Base-by-base conservation (phyloP, 371 early-diverging fungal genomes). In the Mucor indicus region DNA sequence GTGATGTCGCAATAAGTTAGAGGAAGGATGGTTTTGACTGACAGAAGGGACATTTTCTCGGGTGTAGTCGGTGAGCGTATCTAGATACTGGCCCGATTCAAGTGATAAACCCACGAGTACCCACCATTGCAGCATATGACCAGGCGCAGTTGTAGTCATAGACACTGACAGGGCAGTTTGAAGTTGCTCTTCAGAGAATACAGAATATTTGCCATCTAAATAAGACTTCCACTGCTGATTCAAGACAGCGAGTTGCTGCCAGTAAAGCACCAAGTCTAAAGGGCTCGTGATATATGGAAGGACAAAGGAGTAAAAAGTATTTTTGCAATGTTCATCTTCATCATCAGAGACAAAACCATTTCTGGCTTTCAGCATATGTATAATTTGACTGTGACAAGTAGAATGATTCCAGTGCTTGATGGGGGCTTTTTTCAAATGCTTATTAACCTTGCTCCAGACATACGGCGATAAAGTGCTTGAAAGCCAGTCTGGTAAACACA, bases 281-380 rank as follows among this genome's bases (percentile, higher is more conserved):
- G 68, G 64, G 36, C 56, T 51, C 5, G 62, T 62, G 11, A 63
- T 44, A 39, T 63, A 68, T 10, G 63, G 68, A 22, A 68, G 44
- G 2, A 60, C 68, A 50, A 55, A 63, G 2, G 68, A 68, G 15
- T 68, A 57, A 43, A 68, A 60, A 0, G 45, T 39, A n/a, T 54
- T 54, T 9, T 50, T 42, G 42, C 68, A 68, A 24, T 31, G 31
- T n/a, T 40, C 16, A 12, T 41, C 39, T 11, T 40, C 31, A 31
- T 19, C 12, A 19, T 4, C 6, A 25, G 19, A 17, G 19, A 10
- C 25, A 29, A 59, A 50, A 3, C 60, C 60, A 48, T 50, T 53
- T 2, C 60, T 53, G 9, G 36, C 36, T 7, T 30, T 12, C 9
- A 59, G 41, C 30, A 59, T 59, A 1, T 38, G 37, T 29, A 53